Base-by-base conservation (phyloP, 345 rosid species). In the Ceriops zippeliana region DNA sequence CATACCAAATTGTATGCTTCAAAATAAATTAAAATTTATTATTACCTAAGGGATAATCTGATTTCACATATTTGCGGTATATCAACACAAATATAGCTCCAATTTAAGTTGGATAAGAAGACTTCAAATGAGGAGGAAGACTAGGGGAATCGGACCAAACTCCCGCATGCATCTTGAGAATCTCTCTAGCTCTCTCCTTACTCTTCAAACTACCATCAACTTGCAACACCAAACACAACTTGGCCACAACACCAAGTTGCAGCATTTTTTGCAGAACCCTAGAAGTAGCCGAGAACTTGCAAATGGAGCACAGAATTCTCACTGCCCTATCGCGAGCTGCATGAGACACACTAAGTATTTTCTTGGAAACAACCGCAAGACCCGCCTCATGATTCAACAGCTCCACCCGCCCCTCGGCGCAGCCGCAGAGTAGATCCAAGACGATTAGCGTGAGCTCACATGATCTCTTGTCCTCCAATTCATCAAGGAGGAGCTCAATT, bases 401-500 rank as follows among this genome's bases (percentile, higher is more conserved):
- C 83, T 87, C 86, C 17, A 83, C 83, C 62, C 92, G 54, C 37
- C 92, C 89, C 46, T 87, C 88, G 0, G 92, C 92, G 1, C 88
- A 83, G 0, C 85, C 78, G 11, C 92, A 82, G 1, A 85, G 77
- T 61, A 80, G 82, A 61, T 85, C 87, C 59, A 83, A 49, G 21
- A 77, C 73, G 0, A 58, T 35, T 19, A 91, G 66, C 8, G 76
- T 75, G 80, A 86, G 82, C 72, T 87, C 96, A 19, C 62, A 73
- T 21, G 68, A 52, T 73, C 87, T 76, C 69, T 62, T 85, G 49
- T 15, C 49, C 28, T 90, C 87, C 1, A 78, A 47, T 9, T 84
- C 71, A 57, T 89, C 96, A 8, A 92, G 87, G n/a, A 92, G 91
- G 65, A 82, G 83, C 75, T 89, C 91, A 17, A 86, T 74, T 32